Evolutionary conservation across 2,329 filamentous ascomycete genomes (phyloP).

Genomic region (Talaromyces atroroseus): DNA sequence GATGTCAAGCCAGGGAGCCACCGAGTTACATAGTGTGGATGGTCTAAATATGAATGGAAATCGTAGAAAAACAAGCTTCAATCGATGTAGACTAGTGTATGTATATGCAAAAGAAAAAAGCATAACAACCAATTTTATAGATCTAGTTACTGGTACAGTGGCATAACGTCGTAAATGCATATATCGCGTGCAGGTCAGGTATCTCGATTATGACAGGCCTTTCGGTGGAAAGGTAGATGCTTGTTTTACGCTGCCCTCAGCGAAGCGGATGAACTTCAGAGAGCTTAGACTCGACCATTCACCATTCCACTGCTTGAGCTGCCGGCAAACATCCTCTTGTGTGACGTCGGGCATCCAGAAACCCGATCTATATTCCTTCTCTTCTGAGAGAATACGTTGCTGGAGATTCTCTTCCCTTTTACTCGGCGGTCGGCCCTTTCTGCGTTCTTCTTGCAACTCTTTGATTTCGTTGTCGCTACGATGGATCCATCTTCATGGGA

Average conservation of each 20-base stretch:
- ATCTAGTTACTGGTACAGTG: slow-evolving; percentile 8
- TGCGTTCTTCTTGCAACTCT: slow-evolving; percentile 55
- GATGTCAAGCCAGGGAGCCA: slow-evolving; percentile 18
- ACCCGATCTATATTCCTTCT: slow-evolving; percentile 75
- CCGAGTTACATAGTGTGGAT: slow-evolving; percentile 1
- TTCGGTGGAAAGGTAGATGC: slow-evolving; percentile 75
- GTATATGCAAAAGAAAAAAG: not conserved
- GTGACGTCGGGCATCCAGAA: slow-evolving; percentile 76
- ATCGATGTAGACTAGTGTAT: not conserved
- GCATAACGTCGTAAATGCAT: slow-evolving; percentile 10
- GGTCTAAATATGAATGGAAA: not conserved
- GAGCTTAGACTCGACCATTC: slow-evolving; percentile 75
- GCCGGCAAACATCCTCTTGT: slow-evolving; percentile 57
- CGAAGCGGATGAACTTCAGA: slow-evolving; percentile 71
- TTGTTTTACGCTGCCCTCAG: slow-evolving; percentile 58
- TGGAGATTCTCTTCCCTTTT: slow-evolving; percentile 72
- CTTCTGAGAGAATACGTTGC: slow-evolving; percentile 63
- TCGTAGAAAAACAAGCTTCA: not conserved
- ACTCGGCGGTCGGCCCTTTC: slow-evolving; percentile 72
- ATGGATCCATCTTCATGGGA: slow-evolving; percentile 29
- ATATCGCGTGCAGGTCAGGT: slow-evolving; percentile 6
- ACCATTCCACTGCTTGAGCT: slow-evolving; percentile 71
- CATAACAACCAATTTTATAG: slow-evolving; percentile 11
- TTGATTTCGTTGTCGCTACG: slow-evolving; percentile 34
- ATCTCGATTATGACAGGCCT: slow-evolving; percentile 41